Evolutionary conservation across 495 filamentous ascomycete genomes (phyloP).

Genomic region (Aspergillus diversus): DNA sequence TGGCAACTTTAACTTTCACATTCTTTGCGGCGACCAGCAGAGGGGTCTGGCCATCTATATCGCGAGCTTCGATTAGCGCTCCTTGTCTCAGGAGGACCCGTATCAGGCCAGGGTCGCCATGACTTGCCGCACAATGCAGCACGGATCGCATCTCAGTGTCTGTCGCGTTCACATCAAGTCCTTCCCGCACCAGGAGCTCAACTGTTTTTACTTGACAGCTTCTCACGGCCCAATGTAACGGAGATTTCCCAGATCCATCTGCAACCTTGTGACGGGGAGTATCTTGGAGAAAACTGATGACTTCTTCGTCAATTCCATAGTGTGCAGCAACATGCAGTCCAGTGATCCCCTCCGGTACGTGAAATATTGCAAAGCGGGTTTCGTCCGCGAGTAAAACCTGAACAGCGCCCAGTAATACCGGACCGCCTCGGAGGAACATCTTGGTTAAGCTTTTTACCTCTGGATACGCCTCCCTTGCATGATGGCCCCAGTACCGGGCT

Average conservation of each 20-base stretch:
- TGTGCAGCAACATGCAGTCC: background rate
- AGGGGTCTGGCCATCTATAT: background rate
- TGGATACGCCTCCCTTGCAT: background rate
- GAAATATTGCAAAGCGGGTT: background rate
- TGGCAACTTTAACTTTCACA: background rate
- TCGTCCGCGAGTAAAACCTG: background rate
- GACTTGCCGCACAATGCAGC: background rate
- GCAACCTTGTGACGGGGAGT: background rate
- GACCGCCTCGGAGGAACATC: background rate
- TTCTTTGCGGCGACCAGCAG: background rate
- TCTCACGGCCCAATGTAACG: background rate
- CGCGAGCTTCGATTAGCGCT: background rate
- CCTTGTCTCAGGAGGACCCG: background rate
- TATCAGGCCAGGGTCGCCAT: background rate
- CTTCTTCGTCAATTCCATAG: background rate
- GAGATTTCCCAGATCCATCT: background rate
- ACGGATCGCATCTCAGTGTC: background rate
- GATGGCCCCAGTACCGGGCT: background rate
- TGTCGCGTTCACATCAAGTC: background rate
- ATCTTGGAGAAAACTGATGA: background rate
- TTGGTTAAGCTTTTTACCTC: background rate
- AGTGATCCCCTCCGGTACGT: background rate
- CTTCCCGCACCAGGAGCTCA: background rate
- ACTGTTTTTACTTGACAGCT: background rate
- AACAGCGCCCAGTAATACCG: background rate